Percentiles rank a stretch among this genome's conserved stretches.
phyloP scores from a whole-genome alignment of 768 basidiomycete genomes.

The Suillus brevipes region DNA sequence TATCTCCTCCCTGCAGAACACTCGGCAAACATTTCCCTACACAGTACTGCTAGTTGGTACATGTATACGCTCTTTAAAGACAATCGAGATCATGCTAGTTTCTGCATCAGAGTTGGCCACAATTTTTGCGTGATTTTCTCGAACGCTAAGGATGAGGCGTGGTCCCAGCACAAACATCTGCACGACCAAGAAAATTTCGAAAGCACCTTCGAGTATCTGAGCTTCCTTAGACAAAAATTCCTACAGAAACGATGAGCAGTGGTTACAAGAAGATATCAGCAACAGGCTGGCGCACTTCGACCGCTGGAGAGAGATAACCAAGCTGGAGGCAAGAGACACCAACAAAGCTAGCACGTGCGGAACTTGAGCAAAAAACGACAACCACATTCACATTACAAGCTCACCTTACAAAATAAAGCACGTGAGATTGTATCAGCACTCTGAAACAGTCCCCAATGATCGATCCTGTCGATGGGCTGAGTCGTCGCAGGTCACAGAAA shows the following conservation, averaged over 20 bases:
- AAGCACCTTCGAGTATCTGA: neutral
- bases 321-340: neutral
- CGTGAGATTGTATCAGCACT: no score
- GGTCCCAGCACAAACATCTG: neutral
- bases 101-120: neutral
- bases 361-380: no score
- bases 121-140: neutral
- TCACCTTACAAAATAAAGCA: no score
- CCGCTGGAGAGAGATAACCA: neutral
- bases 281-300: neutral
- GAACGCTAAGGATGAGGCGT: neutral
- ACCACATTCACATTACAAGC: no score
- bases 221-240: neutral
- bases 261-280: neutral
- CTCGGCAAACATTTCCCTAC: neutral
- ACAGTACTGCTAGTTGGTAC: neutral
- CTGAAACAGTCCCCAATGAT: no score
- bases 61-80: neutral
- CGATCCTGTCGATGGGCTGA: no score
- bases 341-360: neutral
- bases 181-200: neutral
- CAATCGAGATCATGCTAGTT: neutral
- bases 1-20: no score
- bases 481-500: no score
- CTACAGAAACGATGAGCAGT: neutral